Conservation (phyloP, 2,329 filamentous ascomycete genomes). For the Teratosphaeria gauchensis region DNA sequence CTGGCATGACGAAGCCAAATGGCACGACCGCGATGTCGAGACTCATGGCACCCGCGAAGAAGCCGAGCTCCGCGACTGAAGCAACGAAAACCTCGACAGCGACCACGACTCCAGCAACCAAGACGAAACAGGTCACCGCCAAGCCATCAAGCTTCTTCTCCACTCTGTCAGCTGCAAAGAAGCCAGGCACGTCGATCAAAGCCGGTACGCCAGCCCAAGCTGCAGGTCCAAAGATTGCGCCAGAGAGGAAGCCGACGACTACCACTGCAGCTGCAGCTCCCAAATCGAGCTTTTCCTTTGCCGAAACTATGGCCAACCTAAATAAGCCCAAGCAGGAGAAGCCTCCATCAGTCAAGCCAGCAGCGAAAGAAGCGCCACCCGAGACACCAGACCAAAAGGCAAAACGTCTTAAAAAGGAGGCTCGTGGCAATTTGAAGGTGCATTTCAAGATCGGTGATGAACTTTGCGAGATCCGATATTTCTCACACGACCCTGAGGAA, state of each 20-base stretch:
- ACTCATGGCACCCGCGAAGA: constrained; percentile 15
- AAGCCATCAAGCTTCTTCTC: constrained; percentile 39
- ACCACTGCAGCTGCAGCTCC: constrained; percentile 6
- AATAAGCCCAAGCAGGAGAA: constrained; percentile 48
- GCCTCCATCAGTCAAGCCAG: constrained; percentile 37
- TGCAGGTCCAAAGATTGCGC: constrained; percentile 11
- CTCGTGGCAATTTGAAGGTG: constrained; percentile 59
- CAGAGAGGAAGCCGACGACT: constrained; percentile 19
- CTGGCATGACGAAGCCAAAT: constrained; percentile 12
- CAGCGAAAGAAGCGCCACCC: constrained; percentile 42
- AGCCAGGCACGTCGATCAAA: constrained; percentile 26
- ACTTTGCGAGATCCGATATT: constrained; percentile 57
- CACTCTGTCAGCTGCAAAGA: constrained; percentile 38
- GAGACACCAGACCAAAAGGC: constrained; percentile 61
- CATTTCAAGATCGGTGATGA: constrained; percentile 59
- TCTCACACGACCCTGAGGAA: constrained; percentile 63
- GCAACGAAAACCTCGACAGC: constrained; percentile 8
- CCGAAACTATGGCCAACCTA: constrained; percentile 29
- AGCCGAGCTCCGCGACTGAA: constrained; percentile 9
- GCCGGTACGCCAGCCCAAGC: constrained; percentile 17
- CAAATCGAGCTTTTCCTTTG: constrained; percentile 29
- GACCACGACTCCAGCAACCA: constrained; percentile 10
- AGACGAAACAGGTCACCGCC: constrained; percentile 27
- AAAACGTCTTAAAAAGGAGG: constrained; percentile 62
- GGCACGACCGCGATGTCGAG: constrained; percentile 8